Evolutionary conservation across 768 basidiomycete species (phyloP), one percentile per base, ranked within the genome.

Genomic region (Paxillus involutus): DNA sequence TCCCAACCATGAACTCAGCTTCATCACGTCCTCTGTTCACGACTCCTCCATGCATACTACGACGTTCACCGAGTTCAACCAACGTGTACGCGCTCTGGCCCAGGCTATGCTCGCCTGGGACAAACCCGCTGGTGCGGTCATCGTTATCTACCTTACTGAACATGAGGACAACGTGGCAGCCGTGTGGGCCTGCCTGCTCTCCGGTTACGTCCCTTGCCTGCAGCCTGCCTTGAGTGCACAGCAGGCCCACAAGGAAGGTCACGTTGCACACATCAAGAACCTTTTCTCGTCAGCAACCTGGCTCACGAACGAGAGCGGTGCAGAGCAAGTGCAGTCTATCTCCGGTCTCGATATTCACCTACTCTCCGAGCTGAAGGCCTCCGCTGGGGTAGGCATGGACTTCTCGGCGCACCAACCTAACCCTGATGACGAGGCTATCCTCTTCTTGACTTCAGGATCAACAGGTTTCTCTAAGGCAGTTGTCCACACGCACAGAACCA

Each of bases 401-500:
- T 71, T 66, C 41, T 41, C 29, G 17, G 59, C 46, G 12, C 60
- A 65, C 41, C 41, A 56, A 19, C 56, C 63, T 2, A 54, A 58
- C 32, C 53, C 66, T 17, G 68, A 70, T 32, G 60, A 70, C n/a
- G 70, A 70, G 17, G 68, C 69, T 6, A 66, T 70, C 40, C 59
- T 70, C 6, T 71, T 71, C 58, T 56, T 77, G 57, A 77, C 76
- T 2, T 77, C 76, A 5, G 76, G 76, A 0, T 77, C 76, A 0
- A 77, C 76, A 7, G 76, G 76, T 1, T 75, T 77, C 52, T 74
- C 77, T n/a, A 77, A 77, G 59, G 77, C 68, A 0, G 77, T 74
- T 37, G 69, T 67, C 6, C 67, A 77, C 52, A 68, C 70, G 0
- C 77, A 77, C 53, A 68, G 69, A 2, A 74, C 74, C 5, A 57